Base-by-base conservation (phyloP, 345 rosid genomes). In the Lumnitzera littorea region DNA sequence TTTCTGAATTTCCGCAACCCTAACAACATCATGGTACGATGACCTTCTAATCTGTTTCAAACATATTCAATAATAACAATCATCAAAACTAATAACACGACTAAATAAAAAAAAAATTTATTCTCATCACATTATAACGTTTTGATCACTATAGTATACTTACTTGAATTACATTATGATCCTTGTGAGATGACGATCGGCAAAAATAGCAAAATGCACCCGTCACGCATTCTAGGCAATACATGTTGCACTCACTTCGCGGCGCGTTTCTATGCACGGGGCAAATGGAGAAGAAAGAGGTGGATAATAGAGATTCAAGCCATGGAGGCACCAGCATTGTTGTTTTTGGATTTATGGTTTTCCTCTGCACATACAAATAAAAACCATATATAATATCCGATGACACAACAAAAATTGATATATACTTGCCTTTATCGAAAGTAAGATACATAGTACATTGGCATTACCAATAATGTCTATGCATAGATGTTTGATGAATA, bases 201-300 rank as follows among this genome's bases (percentile, higher is more conserved):
- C 67, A 64, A 61, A 55, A 64, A 48, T 55, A 64, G 61, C 67
- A 64, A 54, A 64, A 55, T 13, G 67, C 60, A 4, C 27, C 59
- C 3, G 17, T 12, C 36, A 10, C 15, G 50, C 67, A 64, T 36
- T 56, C 67, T 14, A 64, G 67, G 41, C 67, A 64, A 48, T 53
- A 64, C 67, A 64, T 64, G 67, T 64, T 64, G 55, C 67, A 56
- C 48, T 64, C 67, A 61, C 54, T 64, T 48, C 67, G 53, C 7
- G 67, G 61, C 15, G 61, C 53, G n/a, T 56, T 55, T 15, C 48
- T 47, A 61, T 64, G 67, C 23, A 48, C 13, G 13, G 67, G 31
- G 61, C 67, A 64, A 12, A 13, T 50, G 14, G 55, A 55, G 61
- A 64, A 64, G 67, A 64, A 64, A 41, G 58, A 15, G 55, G 67